Conservation (phyloP, 2,329 filamentous ascomycete genomes). For the Calonectria crousiana region DNA sequence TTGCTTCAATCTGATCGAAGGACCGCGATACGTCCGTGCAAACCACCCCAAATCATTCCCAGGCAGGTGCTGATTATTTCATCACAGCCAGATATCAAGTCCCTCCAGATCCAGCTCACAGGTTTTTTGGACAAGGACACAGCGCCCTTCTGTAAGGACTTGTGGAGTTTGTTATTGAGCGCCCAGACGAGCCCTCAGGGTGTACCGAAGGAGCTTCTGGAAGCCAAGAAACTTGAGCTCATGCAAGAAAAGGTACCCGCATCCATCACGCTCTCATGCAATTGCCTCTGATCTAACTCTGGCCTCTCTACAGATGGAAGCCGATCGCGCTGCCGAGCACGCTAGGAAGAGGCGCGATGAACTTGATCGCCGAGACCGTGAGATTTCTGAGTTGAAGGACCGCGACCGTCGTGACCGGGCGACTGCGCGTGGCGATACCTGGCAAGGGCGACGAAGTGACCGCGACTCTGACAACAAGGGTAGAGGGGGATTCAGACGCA, state of each 20-base stretch:
- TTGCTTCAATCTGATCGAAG: conserved; percentile 78
- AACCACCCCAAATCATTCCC: conserved; percentile 3
- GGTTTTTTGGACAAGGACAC: conserved; percentile 97
- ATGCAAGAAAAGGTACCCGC: conserved; percentile 88
- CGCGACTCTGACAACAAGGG: conserved; percentile 60
- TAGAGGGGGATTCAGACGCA: conserved; percentile 59
- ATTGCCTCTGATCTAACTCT: neutral
- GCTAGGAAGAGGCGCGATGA: conserved; percentile 78
- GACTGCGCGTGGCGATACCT: conserved; percentile 65
- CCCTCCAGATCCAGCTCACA: conserved; percentile 92
- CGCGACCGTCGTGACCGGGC: conserved; percentile 69
- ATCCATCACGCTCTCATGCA: neutral
- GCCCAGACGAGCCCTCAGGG: conserved; percentile 90
- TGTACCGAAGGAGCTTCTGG: conserved; percentile 92
- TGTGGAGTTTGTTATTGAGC: conserved; percentile 93
- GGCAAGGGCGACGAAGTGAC: conserved; percentile 66
- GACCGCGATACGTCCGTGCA: conserved; percentile 77
- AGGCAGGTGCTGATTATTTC: conserved; percentile 42
- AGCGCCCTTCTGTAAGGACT: conserved; percentile 87
- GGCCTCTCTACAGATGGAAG: conserved; percentile 73
- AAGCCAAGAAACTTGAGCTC: conserved; percentile 95
- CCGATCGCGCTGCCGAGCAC: conserved; percentile 84
- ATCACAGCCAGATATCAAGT: conserved; percentile 90
- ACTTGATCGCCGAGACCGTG: conserved; percentile 77
- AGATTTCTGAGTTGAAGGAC: conserved; percentile 76